phyloP scores from a whole-genome alignment of 1,284 basidiomycete species.

The Meira nashicola region DNA sequence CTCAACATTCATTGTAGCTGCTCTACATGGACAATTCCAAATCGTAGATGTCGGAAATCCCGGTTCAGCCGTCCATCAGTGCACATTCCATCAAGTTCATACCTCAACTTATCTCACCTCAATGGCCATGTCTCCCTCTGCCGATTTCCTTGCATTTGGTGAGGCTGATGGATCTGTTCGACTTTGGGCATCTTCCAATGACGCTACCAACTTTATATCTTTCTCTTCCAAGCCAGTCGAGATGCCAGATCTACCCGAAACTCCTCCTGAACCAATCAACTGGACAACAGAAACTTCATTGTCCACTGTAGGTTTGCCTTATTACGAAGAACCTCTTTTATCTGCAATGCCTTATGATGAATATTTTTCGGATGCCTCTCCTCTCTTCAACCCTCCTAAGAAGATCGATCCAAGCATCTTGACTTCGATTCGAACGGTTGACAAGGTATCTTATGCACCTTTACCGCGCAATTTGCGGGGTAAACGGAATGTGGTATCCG shows the following conservation, averaged over 20 bases:
- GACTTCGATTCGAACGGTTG: slow-evolving; percentile 73
- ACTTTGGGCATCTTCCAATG: slow-evolving; percentile 67
- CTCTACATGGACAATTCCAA: slow-evolving; percentile 81
- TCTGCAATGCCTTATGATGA: slow-evolving; percentile 64
- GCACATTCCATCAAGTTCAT: slow-evolving; percentile 64
- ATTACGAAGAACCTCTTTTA: slow-evolving; percentile 71
- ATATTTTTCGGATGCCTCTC: slow-evolving; percentile 50
- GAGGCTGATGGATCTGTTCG: slow-evolving; percentile 82
- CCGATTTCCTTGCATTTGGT: slow-evolving; percentile 85
- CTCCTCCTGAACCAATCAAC: slow-evolving; percentile 64
- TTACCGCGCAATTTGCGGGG: slow-evolving; percentile 78
- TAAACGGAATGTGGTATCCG: slow-evolving; percentile 68
- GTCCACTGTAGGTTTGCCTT: slow-evolving; percentile 82
- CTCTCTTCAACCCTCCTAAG: slow-evolving; percentile 61
- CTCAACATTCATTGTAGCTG: slow-evolving; percentile 73
- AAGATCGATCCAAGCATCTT: slow-evolving; percentile 76
- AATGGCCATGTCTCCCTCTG: slow-evolving; percentile 75
- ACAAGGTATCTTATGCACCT: slow-evolving; percentile 79
- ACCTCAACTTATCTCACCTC: slow-evolving; percentile 71
- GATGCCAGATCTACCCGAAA: slow-evolving; percentile 71
- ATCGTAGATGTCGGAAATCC: slow-evolving; percentile 76
- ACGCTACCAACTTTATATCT: slow-evolving; percentile 66
- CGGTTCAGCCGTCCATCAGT: slow-evolving; percentile 57
- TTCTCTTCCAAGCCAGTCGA: slow-evolving; percentile 77
- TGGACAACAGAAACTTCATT: slow-evolving; percentile 85